These are phyloP conservation scores for Aspergillus olivimuriae DNA, from an alignment of 495 filamentous ascomycete genomes.

Conservation along the genomic window DNA sequence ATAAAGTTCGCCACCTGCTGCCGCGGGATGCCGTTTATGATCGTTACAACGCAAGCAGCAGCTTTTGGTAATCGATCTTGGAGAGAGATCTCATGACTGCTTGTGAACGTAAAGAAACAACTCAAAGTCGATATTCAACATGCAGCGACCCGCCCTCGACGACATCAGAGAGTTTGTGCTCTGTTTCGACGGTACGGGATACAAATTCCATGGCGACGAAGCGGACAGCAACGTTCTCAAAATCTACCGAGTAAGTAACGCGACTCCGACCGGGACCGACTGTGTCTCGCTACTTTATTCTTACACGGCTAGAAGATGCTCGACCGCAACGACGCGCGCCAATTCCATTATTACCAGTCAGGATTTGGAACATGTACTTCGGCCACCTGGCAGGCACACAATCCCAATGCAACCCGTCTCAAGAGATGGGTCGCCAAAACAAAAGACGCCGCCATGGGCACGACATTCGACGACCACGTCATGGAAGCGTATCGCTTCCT, in stretches of 20 bases:
- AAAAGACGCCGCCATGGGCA: slow-evolving; percentile 67
- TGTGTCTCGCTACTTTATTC: neutral
- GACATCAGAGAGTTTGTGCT: slow-evolving; percentile 18
- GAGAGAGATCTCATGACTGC: no score
- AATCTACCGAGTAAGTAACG: slow-evolving; percentile 18
- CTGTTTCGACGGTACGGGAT: slow-evolving; percentile 43
- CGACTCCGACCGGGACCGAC: neutral
- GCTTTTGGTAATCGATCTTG: no score
- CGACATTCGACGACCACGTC: slow-evolving; percentile 70
- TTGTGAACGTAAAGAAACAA: no score
- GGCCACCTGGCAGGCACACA: slow-evolving; percentile 51
- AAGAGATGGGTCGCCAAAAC: slow-evolving; percentile 63
- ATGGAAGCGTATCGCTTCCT: slow-evolving; percentile 76
- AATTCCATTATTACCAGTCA: slow-evolving; percentile 31
- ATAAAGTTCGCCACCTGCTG: no score
- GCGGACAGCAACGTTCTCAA: slow-evolving; percentile 41
- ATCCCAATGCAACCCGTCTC: slow-evolving; percentile 43
- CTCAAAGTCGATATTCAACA: no score
- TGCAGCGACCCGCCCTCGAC: neutral
- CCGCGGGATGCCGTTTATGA: no score
- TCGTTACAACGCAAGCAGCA: no score
- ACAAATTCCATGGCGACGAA: slow-evolving; percentile 31
- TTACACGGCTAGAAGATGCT: slow-evolving; percentile 24
- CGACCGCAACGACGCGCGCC: slow-evolving; percentile 11
- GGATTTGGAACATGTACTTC: slow-evolving; percentile 68